Conservation (phyloP, 495 filamentous ascomycete species). For the Tuber aestivum region DNA sequence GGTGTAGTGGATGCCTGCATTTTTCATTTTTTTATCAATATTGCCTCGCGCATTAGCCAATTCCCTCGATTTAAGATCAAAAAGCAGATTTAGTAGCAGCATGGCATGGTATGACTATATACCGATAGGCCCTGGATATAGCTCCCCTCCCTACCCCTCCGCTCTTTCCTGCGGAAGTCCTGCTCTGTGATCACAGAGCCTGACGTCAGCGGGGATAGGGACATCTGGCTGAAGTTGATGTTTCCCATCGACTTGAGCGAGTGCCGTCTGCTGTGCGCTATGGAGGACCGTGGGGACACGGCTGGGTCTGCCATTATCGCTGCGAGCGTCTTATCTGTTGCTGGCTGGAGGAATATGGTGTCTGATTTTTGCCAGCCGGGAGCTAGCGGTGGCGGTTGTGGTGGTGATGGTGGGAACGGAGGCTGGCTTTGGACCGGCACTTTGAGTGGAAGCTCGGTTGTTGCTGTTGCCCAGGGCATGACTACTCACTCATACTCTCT, state of each 20-base stretch:
- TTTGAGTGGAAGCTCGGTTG: background rate
- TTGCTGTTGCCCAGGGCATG: background rate
- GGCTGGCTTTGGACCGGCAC: background rate
- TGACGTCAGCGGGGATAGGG: constrained; percentile 35
- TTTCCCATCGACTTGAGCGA: constrained; percentile 40
- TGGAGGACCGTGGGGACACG: constrained; percentile 13
- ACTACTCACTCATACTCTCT: too few relatives aligned
- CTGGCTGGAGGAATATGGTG: background rate
- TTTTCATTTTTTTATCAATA: background rate
- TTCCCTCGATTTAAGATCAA: background rate
- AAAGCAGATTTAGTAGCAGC: background rate
- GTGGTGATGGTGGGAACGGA: background rate
- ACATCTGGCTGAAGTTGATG: constrained; percentile 40
- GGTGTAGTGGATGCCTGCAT: constrained; percentile 52
- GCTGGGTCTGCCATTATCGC: constrained; percentile 21
- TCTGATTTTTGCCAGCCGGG: background rate
- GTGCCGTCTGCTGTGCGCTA: constrained; percentile 29
- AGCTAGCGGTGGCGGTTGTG: background rate
- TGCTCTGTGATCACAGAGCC: constrained; percentile 32
- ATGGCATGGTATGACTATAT: background rate
- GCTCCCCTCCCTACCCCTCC: constrained; percentile 23
- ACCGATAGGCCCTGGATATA: constrained; percentile 40
- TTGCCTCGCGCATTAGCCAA: background rate
- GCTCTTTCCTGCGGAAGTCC: constrained; percentile 27
- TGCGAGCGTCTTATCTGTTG: background rate